phyloP scores from a whole-genome alignment of 768 basidiomycete species.

The Cubamyces lactineus region DNA sequence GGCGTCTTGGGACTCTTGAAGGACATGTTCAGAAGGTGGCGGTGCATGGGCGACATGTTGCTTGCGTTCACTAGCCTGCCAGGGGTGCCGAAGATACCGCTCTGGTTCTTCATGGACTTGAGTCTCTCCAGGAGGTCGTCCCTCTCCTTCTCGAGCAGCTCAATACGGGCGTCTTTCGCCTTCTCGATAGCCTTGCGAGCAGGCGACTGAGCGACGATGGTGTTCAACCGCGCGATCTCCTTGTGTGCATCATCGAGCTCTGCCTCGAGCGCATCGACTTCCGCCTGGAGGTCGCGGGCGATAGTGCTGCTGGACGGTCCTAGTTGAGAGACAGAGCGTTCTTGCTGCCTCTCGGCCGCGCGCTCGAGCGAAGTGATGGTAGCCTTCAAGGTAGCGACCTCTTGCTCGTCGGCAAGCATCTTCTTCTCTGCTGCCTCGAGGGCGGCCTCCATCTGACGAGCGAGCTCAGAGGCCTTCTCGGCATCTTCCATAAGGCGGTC shows the following conservation, averaged over 20 bases:
- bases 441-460: slow-evolving; percentile 73
- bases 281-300: slow-evolving; percentile 47
- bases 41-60: slow-evolving; percentile 77
- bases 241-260: slow-evolving; percentile 78
- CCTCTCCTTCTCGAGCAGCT: slow-evolving; percentile 75
- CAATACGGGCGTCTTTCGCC: slow-evolving; percentile 75
- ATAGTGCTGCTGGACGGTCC: slow-evolving; percentile 32
- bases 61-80: slow-evolving; percentile 54
- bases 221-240: slow-evolving; percentile 73
- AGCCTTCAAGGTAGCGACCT: slow-evolving; percentile 51
- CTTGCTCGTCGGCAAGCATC: slow-evolving; percentile 64
- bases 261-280: slow-evolving; percentile 67
- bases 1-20: slow-evolving; percentile 75
- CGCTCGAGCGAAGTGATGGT: slow-evolving; percentile 61
- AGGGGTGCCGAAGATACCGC: slow-evolving; percentile 60
- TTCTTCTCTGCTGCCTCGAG: slow-evolving; percentile 74
- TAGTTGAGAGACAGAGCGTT: slow-evolving; percentile 32
- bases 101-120: slow-evolving; percentile 54
- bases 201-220: slow-evolving; percentile 70
- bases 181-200: slow-evolving; percentile 77
- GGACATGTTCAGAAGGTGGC: slow-evolving; percentile 70
- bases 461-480: slow-evolving; percentile 56
- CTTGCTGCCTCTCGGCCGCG: slow-evolving; percentile 41
- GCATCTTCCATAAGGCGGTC: slow-evolving; percentile 57
- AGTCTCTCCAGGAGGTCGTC: slow-evolving; percentile 77